Evolutionary conservation across 495 filamentous ascomycete species (phyloP), one percentile per base, ranked within the genome.

Genomic region (Venustampulla echinocandica): DNA sequence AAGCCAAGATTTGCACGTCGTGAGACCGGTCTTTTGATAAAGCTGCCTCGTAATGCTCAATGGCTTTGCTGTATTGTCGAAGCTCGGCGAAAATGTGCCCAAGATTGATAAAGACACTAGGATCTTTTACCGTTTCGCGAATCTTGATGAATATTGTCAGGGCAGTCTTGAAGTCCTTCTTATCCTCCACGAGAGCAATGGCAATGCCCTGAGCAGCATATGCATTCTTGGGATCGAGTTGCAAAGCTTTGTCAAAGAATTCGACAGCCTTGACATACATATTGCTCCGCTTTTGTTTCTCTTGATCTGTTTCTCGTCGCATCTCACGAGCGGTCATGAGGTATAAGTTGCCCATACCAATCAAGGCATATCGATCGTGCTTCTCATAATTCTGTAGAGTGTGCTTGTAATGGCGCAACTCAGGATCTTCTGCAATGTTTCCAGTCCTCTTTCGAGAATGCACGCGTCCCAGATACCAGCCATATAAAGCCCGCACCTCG

Each of bases 241-340:
- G 88, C 13, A 98, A 68, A 19, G 88, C 90, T 67, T 98, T 98
- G 61, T 97, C 93, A 61, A 95, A 98, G 69, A 97, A 97, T 61
- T 96, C 93, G 10, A 97, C 89, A 1, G 92, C 90, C 47, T 85
- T 85, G 61, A 80, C 77, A 61, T 96, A 98, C 53, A 77, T 81
- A 55, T 82, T 84, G 33, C 81, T 80, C 33, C 90, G 80, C 65
- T 93, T 93, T 49, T 92, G 84, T 65, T 85, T 92, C 43, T 98
- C 90, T 46, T 75, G 67, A 13, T 97, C 92, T 2, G 84, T 85
- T 30, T 92, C 85, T 40, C 90, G 75, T 36, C 84, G 82, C 90
- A 97, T 96, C 62, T 98, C 92, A 33, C 92, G 80, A 1, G 92
- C 92, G 33, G 83, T 77, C 44, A 81, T 67, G 23, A 96, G 74